Evolutionary conservation across 208 protist species (phyloP), one percentile per base, ranked within the genome.

Genomic region (Leishmania guyanensis): DNA sequence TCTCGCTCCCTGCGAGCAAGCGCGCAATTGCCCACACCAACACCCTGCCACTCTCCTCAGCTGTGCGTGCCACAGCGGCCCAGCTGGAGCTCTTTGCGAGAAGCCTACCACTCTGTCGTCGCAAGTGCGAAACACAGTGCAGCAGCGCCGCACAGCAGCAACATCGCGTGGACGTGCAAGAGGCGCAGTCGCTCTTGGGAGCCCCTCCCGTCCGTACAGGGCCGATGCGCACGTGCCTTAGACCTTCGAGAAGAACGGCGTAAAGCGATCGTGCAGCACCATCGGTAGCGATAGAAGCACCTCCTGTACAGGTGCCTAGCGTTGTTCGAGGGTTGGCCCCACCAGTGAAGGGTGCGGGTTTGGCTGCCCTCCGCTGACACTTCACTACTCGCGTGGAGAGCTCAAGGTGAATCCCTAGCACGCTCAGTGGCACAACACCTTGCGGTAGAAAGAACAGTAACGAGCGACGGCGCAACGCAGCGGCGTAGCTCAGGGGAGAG

Each of bases 401-500:
- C 50, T 53, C 46, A 56, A 81, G 70, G 36, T 53, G 75, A 3
- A 77, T 54, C 53, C 39, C 36, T 5, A 83, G 77, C 39, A 86
- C 2, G 53, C 83, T 89, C 68, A 89, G 80, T 4, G 86, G 80
- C 3, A 87, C 83, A 10, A 88, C 79, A 62, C 92, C 72, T 65
- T 88, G 80, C 1, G 39, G 51, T 0, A 93, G 75, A 87, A 94
- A 96, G 77, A 82, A 93, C 20, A 94, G 78, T 16, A 94, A 43
- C 3, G 88, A 85, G 43, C 81, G 84, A 48, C 92, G 92, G 16
- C 88, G 89, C 51, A 83, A 33, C 29, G 85, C 79, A 43, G 76
- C 66, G 5, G 79, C 82, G 39, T 70, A 81, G 51, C 73, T 77
- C 33, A 84, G 53, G 6, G 85, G 81, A 20, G 46, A 43, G 33